phyloP scores from a whole-genome alignment of 306 rosid species.

The Gastrolobium bilobum region DNA sequence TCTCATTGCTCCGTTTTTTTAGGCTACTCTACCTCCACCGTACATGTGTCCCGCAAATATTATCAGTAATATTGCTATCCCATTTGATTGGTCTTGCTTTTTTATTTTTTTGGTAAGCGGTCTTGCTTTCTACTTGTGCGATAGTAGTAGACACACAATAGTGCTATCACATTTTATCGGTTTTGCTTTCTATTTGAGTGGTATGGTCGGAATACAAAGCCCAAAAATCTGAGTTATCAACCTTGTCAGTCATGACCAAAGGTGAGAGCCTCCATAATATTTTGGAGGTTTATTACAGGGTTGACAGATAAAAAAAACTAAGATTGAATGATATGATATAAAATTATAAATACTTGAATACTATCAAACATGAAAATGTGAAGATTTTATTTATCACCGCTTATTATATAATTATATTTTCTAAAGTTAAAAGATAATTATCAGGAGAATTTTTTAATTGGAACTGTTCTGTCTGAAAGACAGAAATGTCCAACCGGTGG shows the following conservation, averaged over 20 bases:
- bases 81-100: background rate
- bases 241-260: background rate
- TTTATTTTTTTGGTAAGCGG: too few species aligned
- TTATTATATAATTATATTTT: too few species aligned
- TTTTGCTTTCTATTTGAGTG: slow-evolving; percentile 18
- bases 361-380: too few species aligned
- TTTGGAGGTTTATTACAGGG: background rate
- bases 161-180: too few species aligned
- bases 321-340: background rate
- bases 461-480: too few species aligned
- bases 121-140: background rate
- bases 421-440: too few species aligned
- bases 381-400: too few species aligned
- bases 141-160: background rate
- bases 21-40: slow-evolving; percentile 13
- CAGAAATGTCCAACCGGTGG: too few species aligned
- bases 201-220: background rate
- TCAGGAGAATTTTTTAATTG: too few species aligned
- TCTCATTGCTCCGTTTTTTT: background rate
- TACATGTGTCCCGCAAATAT: slow-evolving; percentile 40
- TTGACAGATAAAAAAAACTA: background rate
- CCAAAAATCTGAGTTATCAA: background rate
- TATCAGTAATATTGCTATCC: background rate
- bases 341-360: background rate
- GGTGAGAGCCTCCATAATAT: slow-evolving; percentile 19